Base-by-base conservation (phyloP, 345 rosid species). In the Lepidium africanum region DNA sequence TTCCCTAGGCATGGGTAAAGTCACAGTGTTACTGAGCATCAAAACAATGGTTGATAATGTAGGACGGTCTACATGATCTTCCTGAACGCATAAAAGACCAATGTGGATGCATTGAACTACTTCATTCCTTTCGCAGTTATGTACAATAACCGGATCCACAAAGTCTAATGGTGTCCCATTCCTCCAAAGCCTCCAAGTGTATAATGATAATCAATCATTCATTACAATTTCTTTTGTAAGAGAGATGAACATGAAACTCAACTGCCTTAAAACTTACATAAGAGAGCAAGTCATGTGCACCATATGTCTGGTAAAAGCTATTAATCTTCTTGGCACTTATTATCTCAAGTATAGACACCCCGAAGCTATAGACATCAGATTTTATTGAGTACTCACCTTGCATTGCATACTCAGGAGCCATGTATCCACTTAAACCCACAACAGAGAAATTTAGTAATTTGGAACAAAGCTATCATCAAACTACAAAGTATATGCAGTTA, bases 361-460 rank as follows among this genome's bases (percentile, higher is more conserved):
- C 76, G 0, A 79, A 79, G 32, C 80, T 75, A 35, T 59, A 82
- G 0, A 82, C 78, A 53, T 82, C 82, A 3, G 80, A 72, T 63
- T 82, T 80, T 6, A 65, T 38, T 8, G 80, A 82, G 45, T 45
- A 77, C 0, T 72, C 69, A 0, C 81, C 86, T 2, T 47, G 53
- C 41, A 71, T 57, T 0, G 76, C 83, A 57, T 82, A 82, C 13
- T 82, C 85, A 0, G 81, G 81, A 63, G 85, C 12, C 78, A 79
- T 82, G 59, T 82, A 82, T 23, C 83, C 83, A 56, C 77, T 82
- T 13, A 8, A 60, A 16, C 12, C 13, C 58, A 56, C 11, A 15
- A 33, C 10, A 6, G 2, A 30, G 16, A 42, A 54, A 10, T 51
- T 57, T 49, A 43, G 41, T 52, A 60, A 13, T 9, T 48, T 19